Percentiles rank a stretch among this genome's conserved stretches.
Evolutionary conservation across 176 grass and related monocot genomes (phyloP).

Genomic region (Puccinellia tenuiflora): DNA sequence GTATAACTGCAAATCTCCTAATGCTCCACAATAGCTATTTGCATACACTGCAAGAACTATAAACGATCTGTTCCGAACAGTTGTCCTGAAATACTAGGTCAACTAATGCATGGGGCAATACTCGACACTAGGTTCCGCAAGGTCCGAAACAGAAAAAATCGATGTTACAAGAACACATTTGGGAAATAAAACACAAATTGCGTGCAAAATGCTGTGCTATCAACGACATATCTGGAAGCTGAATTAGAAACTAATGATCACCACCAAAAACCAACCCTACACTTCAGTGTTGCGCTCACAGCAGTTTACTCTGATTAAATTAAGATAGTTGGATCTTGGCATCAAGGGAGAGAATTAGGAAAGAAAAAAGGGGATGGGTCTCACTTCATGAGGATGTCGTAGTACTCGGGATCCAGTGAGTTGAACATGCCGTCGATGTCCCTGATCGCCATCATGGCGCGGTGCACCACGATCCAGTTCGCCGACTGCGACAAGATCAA

Average conservation of each 20-base stretch:
- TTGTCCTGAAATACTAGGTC: neutral
- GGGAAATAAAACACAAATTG: neutral
- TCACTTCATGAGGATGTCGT: slow-evolving; percentile 99
- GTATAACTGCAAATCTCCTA: neutral
- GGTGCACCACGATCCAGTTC: slow-evolving; percentile 98
- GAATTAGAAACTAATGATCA: slow-evolving; percentile 1
- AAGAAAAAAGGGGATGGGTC: neutral
- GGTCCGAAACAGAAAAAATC: neutral
- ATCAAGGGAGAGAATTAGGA: neutral
- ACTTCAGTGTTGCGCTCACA: neutral
- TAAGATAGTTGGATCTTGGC: neutral
- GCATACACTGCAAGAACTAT: neutral
- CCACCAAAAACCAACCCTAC: neutral
- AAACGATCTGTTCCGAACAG: neutral
- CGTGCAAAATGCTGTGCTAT: neutral
- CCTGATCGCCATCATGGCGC: slow-evolving; percentile 96
- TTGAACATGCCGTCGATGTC: slow-evolving; percentile 88
- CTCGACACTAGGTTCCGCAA: neutral
- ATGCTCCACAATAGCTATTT: neutral
- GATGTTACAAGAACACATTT: neutral
- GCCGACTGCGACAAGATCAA: slow-evolving; percentile 53
- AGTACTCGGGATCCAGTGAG: slow-evolving; percentile 91
- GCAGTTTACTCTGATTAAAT: neutral
- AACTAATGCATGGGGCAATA: neutral
- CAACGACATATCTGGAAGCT: neutral